Evolutionary conservation across 129 eudicot genomes (phyloP).

Genomic region (Scalesia atractyloides): DNA sequence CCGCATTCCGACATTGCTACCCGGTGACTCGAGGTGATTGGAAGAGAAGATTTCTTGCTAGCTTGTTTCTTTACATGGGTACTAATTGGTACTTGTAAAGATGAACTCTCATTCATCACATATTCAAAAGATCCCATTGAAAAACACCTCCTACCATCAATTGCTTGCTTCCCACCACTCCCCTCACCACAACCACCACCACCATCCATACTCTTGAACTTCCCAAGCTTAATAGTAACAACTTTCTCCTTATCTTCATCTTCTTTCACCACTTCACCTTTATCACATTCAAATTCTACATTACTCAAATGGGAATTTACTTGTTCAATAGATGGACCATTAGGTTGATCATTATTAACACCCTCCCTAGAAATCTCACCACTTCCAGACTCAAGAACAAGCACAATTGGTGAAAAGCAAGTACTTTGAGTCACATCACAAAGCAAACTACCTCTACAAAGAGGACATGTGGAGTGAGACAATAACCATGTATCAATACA

Average conservation of each 20-base stretch:
- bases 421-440: slow-evolving; percentile 41
- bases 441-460: slow-evolving; percentile 71
- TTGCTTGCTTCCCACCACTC: slow-evolving; percentile 25
- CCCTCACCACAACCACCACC: slow-evolving; percentile 38
- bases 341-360: slow-evolving; percentile 15
- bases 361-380: slow-evolving; percentile 59
- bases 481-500: slow-evolving; percentile 91
- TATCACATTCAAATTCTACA: slow-evolving; percentile 33
- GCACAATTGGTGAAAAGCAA: slow-evolving; percentile 53
- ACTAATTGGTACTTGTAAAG: slow-evolving; percentile 70
- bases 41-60: slow-evolving; percentile 44
- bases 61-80: slow-evolving; percentile 58
- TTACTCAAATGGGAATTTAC: slow-evolving; percentile 49
- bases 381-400: slow-evolving; percentile 34
- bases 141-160: slow-evolving; percentile 75
- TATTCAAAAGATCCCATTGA: slow-evolving; percentile 96
- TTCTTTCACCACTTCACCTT: slow-evolving; percentile 36
- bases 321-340: slow-evolving; percentile 35
- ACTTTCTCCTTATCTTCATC: slow-evolving; percentile 55
- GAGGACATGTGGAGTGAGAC: slow-evolving; percentile 93
- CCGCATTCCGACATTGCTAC: slow-evolving; percentile 78
- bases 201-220: slow-evolving; percentile 57
- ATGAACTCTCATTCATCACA: slow-evolving; percentile 69
- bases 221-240: slow-evolving; percentile 72
- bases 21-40: slow-evolving; percentile 48